Percentiles rank a stretch among this genome's conserved stretches.
phyloP scores from a whole-genome alignment of 1,284 basidiomycete genomes.

The Cutaneotrichosporon daszewskae region DNA sequence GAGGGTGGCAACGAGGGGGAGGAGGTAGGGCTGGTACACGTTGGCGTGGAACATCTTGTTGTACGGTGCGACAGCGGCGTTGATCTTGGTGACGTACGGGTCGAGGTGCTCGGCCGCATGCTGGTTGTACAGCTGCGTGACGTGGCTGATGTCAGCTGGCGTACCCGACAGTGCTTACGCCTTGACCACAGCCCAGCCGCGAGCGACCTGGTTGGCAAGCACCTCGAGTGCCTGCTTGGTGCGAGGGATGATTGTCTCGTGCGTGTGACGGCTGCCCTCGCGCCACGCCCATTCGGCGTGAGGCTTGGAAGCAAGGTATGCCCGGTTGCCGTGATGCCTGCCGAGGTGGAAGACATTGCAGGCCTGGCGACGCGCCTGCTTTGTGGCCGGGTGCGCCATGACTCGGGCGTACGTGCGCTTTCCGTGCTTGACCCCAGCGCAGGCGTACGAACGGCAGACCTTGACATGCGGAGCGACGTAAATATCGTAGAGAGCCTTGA shows the following conservation, averaged over 20 bases:
- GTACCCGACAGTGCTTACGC: too few species aligned
- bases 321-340: slow-evolving; percentile 22
- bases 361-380: slow-evolving; percentile 26
- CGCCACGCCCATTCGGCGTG: slow-evolving; percentile 26
- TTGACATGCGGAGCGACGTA: slow-evolving; percentile 28
- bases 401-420: slow-evolving; percentile 22
- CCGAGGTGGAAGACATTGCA: slow-evolving; percentile 20
- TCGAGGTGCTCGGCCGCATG: slow-evolving; percentile 31
- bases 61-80: slow-evolving; percentile 16
- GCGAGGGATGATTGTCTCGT: slow-evolving; percentile 17
- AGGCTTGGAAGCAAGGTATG: slow-evolving; percentile 29
- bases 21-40: slow-evolving; percentile 34
- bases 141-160: too few species aligned
- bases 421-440: slow-evolving; percentile 13
- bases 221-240: slow-evolving; percentile 12
- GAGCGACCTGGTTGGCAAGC: slow-evolving; percentile 3
- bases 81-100: slow-evolving; percentile 25
- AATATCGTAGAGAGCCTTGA: slow-evolving; percentile 20
- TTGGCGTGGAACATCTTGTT: slow-evolving; percentile 12
- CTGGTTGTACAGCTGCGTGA: slow-evolving; percentile 22
- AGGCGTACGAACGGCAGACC: slow-evolving; percentile 22
- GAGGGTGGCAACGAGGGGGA: slow-evolving; percentile 25
- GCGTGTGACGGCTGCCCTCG: slow-evolving; percentile 19
- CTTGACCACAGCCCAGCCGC: slow-evolving; percentile 18
- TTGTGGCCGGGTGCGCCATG: slow-evolving; percentile 31